Evolutionary conservation across 306 rosid genomes (phyloP).

Genomic region (Pachyrhizus erosus): DNA sequence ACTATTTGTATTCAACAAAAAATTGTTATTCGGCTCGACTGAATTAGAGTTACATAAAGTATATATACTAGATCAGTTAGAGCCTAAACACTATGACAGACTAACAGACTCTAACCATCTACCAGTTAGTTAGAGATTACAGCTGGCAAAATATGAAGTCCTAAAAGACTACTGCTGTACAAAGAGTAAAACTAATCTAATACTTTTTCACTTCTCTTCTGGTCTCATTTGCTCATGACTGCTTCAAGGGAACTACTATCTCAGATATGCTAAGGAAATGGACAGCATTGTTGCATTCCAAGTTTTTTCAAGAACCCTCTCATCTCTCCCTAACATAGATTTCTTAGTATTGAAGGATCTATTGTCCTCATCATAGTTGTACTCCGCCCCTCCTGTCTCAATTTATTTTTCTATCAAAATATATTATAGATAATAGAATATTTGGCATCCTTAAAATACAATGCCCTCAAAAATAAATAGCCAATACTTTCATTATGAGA

Average conservation of each 20-base stretch:
- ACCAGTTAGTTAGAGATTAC: no score
- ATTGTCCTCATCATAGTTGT: background rate
- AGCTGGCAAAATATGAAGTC: no score
- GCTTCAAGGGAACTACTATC: constrained; percentile 7
- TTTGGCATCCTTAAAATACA: background rate
- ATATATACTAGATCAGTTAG: no score
- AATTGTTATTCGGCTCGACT: no score
- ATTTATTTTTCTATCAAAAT: background rate
- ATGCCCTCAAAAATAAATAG: background rate
- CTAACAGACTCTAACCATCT: no score
- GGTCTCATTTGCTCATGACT: background rate
- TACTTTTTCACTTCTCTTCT: background rate
- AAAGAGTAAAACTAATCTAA: no score
- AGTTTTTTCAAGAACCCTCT: background rate
- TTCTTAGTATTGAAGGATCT: constrained; percentile 5
- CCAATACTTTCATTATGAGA: background rate
- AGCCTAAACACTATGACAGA: no score
- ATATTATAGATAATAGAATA: background rate
- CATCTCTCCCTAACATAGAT: background rate
- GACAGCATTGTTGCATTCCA: background rate
- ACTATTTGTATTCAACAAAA: no score
- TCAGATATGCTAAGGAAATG: background rate
- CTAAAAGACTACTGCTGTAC: no score
- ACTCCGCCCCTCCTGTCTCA: background rate
- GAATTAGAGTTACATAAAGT: no score